phyloP scores from a whole-genome alignment of 257 asterid species.

The Jacaranda copaia region DNA sequence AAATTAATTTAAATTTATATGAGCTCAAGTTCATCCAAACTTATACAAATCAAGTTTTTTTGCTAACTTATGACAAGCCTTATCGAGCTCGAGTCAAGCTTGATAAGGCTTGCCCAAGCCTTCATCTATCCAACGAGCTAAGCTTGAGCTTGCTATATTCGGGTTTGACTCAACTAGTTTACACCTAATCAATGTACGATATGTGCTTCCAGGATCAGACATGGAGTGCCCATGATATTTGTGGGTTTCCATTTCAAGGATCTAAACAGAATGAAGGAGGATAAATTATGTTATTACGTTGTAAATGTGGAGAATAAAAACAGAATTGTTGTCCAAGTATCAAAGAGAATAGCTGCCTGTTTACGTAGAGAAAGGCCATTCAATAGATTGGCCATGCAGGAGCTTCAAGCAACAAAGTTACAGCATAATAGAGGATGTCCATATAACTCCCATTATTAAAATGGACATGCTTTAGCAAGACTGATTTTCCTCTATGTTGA shows the following conservation, averaged over 20 bases:
- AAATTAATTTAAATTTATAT: no score
- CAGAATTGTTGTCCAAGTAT: neutral
- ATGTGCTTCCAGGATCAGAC: slow-evolving; percentile 99
- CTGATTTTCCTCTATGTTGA: neutral
- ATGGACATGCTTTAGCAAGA: neutral
- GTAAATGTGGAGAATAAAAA: slow-evolving; percentile 31
- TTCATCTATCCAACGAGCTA: no score
- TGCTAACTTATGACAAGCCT: no score
- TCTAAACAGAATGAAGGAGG: slow-evolving; percentile 58
- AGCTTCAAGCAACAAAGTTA: slow-evolving; percentile 13
- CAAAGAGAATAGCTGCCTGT: neutral
- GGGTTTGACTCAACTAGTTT: no score
- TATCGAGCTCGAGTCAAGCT: no score
- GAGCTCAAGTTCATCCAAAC: no score
- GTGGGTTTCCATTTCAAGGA: slow-evolving; percentile 99
- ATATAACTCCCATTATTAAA: neutral
- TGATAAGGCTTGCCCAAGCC: no score
- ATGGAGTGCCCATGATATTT: slow-evolving; percentile 97
- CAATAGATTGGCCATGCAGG: neutral
- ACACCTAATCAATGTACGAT: no score
- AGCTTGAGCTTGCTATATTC: no score
- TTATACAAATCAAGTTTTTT: no score
- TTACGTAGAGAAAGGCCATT: neutral
- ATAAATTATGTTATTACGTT: slow-evolving; percentile 26
- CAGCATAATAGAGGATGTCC: slow-evolving; percentile 6